phyloP scores from a whole-genome alignment of 2,329 filamentous ascomycete species.

The Geoglossum cookeanum region DNA sequence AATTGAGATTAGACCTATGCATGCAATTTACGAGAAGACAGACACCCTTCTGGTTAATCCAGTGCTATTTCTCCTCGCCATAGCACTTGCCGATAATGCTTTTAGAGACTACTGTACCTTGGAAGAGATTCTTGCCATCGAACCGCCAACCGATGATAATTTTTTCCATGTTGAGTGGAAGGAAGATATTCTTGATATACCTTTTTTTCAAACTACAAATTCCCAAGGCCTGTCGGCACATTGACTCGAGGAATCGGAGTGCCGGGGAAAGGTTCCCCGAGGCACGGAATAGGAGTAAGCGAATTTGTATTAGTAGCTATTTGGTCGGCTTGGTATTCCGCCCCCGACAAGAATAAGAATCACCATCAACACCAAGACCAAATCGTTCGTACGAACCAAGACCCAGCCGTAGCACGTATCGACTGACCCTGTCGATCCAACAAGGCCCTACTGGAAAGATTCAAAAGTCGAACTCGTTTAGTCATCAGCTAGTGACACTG shows the following conservation, averaged over 20 bases:
- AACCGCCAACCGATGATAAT: slow-evolving; percentile 7
- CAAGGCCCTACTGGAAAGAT: slow-evolving; percentile 9
- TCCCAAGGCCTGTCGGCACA: no score
- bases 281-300: no score
- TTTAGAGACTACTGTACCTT: slow-evolving; percentile 11
- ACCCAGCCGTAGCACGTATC: no score
- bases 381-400: no score
- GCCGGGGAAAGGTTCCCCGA: no score
- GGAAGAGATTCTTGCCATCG: slow-evolving; percentile 11
- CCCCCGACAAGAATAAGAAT: no score
- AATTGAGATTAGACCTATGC: not conserved
- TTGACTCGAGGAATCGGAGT: no score
- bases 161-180: slow-evolving; percentile 10
- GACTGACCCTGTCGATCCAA: no score
- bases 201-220: slow-evolving; percentile 11
- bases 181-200: slow-evolving; percentile 8
- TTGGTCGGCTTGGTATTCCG: no score
- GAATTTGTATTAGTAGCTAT: no score
- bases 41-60: slow-evolving; percentile 10
- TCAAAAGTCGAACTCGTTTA: slow-evolving; percentile 8
- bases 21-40: slow-evolving; percentile 11
- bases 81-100: slow-evolving; percentile 10
- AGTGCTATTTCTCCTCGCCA: slow-evolving; percentile 10
- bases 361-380: no score
- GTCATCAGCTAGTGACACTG: slow-evolving; percentile 6